A percentile compares a stretch with the other conserved stretches of the same genome.
Evolutionary conservation across 139 green algal genomes (phyloP).

Genomic region (Coelastrella sp.): DNA sequence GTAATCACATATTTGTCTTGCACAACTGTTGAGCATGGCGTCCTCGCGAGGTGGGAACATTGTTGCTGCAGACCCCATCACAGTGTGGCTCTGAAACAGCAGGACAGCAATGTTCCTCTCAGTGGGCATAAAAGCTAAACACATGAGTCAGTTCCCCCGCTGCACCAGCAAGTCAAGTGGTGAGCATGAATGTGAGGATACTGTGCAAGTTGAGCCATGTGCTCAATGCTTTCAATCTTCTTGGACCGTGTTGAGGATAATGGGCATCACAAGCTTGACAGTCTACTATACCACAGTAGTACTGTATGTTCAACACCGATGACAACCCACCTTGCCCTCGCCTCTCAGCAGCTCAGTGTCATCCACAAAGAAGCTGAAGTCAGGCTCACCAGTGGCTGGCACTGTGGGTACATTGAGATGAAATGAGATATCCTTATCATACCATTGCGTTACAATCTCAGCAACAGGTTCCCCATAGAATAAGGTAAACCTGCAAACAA

Average conservation of each 20-base stretch:
- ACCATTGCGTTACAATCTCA: neutral
- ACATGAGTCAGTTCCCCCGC: too few species aligned
- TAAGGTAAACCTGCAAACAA: neutral
- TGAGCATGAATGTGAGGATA: neutral
- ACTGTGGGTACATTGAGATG: neutral
- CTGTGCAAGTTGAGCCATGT: neutral
- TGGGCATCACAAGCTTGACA: too few species aligned
- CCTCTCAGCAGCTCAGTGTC: neutral
- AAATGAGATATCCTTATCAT: neutral
- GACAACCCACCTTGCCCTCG: slow-evolving; percentile 1
- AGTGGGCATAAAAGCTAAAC: too few species aligned
- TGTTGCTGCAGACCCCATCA: too few species aligned
- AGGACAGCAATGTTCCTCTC: too few species aligned
- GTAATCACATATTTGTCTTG: too few species aligned
- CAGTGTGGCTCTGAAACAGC: too few species aligned
- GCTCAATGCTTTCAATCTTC: neutral
- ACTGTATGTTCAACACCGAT: too few species aligned
- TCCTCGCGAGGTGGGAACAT: too few species aligned
- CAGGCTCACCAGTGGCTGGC: neutral
- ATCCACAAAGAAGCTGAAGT: neutral
- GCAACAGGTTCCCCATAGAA: neutral
- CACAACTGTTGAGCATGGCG: too few species aligned
- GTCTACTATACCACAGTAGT: neutral
- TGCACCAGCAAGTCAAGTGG: neutral
- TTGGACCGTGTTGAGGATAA: neutral